Evolutionary conservation across 495 filamentous ascomycete genomes (phyloP), one percentile per base, ranked within the genome.

Genomic region (Staphylotrichum longicolle): DNA sequence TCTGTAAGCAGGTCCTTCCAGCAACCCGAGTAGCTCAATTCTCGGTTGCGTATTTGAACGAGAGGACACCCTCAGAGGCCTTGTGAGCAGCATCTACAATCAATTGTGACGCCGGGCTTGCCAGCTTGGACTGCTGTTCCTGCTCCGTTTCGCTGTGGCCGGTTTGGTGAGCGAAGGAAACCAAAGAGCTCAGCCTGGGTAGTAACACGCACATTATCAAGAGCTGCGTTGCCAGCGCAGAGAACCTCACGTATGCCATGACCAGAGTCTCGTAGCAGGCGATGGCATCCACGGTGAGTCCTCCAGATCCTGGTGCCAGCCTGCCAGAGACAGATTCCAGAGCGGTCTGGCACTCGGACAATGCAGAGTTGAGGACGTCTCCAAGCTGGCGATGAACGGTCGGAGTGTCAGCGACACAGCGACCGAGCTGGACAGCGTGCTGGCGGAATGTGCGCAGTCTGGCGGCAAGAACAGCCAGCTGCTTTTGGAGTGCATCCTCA

Each of bases 391-490:
- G 47, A 5, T 55, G 45, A 1, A 54, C 42, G 47, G 48, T 42
- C 0, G 54, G 8, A 4, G 60, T 54, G 7, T 48, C 61, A 27
- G 41, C 15, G 15, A 65, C 6, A 2, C 60, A 55, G 34, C 30
- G 32, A 1, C 48, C 60, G 2, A 65, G 55, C 2, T 58, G 54
- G 54, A 45, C 49, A 12, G 40, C 41, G 34, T 63, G 63, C 9
- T 58, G 59, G 12, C 55, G 34, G 33, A 65, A 58, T n/a, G 50
- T 35, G 14, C 53, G 59, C 20, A 65, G 54, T 30, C 51, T 32
- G 3, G 46, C 44, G 1, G 63, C 45, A 4, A 65, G 54, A 30
- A 32, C 9, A 4, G 27, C 11, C 11, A 62, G 35, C 20, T 20
- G 44, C 14, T 34, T 32, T 35, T 45, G 27, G 4, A 62, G 10